Conservation (phyloP, 495 filamentous ascomycete species). For the Staphylotrichum longicolle region DNA sequence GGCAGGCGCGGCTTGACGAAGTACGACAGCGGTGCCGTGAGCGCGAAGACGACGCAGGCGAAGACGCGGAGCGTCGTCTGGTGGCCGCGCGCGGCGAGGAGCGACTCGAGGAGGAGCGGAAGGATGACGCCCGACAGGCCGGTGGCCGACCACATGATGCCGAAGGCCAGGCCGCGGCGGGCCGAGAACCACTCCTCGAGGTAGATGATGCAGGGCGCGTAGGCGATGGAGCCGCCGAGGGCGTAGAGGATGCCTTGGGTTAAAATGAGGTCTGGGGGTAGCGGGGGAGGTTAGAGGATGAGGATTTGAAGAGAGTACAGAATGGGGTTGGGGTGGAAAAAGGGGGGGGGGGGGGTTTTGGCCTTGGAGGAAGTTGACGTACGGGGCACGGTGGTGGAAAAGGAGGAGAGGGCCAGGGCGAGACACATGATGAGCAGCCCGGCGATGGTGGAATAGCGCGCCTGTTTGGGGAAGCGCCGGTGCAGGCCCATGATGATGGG, state of each 20-base stretch:
- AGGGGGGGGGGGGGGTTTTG: too few relatives aligned
- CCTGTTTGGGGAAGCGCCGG: conserved; percentile 30
- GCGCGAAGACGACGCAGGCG: conserved; percentile 46
- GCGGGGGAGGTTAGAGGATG: too few relatives aligned
- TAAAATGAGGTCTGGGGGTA: conserved; percentile 39
- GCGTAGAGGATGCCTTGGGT: conserved; percentile 56
- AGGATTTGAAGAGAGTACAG: too few relatives aligned
- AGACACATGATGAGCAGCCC: conserved; percentile 43
- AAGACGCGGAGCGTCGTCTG: conserved; percentile 52
- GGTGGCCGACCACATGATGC: conserved; percentile 53
- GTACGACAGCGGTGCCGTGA: conserved; percentile 53
- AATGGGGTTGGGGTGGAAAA: too few relatives aligned
- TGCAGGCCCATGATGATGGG: conserved; percentile 42
- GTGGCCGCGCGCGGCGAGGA: conserved; percentile 55
- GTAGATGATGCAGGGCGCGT: conserved; percentile 49
- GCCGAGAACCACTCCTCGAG: conserved; percentile 58
- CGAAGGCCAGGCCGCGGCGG: conserved; percentile 54
- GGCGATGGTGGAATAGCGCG: conserved; percentile 35
- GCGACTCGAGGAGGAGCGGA: conserved; percentile 50
- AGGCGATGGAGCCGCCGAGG: conserved; percentile 48
- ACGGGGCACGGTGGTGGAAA: conserved; percentile 41
- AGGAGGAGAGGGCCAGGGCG: conserved; percentile 45
- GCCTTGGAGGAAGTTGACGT: too few relatives aligned
- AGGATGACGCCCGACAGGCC: conserved; percentile 41
- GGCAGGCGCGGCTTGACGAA: conserved; percentile 61